Evolutionary conservation across 805 yeast species (phyloP).

Genomic region (Vanderwaltozyma verrucispora): DNA sequence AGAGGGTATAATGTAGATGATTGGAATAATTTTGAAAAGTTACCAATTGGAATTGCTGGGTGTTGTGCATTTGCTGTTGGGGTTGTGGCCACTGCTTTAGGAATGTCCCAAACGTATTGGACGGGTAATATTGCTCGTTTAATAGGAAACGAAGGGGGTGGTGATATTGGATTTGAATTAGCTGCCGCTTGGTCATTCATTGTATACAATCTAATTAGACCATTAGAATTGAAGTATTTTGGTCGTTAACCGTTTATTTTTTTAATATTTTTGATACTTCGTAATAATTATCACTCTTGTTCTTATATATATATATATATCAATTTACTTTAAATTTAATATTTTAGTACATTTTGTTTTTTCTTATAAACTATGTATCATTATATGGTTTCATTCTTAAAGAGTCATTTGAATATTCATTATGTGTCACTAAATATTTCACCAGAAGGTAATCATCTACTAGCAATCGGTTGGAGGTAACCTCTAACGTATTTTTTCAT

Average conservation of each 20-base stretch:
- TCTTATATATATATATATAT: too few relatives aligned
- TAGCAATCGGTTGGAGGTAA: too few relatives aligned
- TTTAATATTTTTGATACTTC: slow-evolving; percentile 9
- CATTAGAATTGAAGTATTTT: slow-evolving; percentile 56
- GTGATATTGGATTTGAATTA: slow-evolving; percentile 77
- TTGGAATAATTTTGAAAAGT: slow-evolving; percentile 44
- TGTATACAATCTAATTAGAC: slow-evolving; percentile 50
- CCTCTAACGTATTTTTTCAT: too few relatives aligned
- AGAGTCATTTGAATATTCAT: too few relatives aligned
- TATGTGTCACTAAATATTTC: too few relatives aligned
- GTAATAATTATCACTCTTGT: slow-evolving; percentile 5
- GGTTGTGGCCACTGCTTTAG: slow-evolving; percentile 72
- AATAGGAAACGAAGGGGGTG: slow-evolving; percentile 38
- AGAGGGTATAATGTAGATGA: slow-evolving; percentile 51
- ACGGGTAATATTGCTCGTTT: slow-evolving; percentile 50
- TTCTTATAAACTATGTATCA: too few relatives aligned
- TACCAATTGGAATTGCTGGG: slow-evolving; percentile 75
- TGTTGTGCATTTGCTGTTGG: slow-evolving; percentile 71
- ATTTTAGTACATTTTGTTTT: too few relatives aligned
- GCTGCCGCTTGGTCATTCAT: slow-evolving; percentile 59
- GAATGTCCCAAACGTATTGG: slow-evolving; percentile 85
- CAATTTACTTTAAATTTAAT: too few relatives aligned
- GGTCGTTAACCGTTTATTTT: slow-evolving; percentile 30
- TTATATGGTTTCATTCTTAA: too few relatives aligned
- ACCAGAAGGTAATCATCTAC: too few relatives aligned